Conservation (phyloP, 768 basidiomycete genomes). For the Strobilomyces confusus region DNA sequence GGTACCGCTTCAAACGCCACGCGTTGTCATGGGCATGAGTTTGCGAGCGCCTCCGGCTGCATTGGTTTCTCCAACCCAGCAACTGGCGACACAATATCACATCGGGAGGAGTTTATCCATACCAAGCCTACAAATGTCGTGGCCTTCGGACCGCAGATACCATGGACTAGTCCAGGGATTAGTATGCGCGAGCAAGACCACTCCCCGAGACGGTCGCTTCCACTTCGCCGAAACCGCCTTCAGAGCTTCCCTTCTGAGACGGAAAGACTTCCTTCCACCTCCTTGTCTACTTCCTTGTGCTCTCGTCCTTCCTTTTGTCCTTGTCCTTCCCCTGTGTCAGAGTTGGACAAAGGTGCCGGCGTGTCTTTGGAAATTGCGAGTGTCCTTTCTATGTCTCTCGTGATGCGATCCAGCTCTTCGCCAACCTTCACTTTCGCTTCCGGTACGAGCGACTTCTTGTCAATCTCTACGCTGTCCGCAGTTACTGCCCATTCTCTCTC, state of each 20-base stretch:
- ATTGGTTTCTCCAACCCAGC: neutral
- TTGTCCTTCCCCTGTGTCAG: neutral
- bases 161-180: neutral
- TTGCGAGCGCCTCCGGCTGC: neutral
- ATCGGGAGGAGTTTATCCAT: too few relatives aligned
- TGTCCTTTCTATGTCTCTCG: constrained; percentile 19
- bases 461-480: constrained; percentile 23
- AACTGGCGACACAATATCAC: too few relatives aligned
- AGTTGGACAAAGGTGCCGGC: neutral
- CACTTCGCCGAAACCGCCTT: neutral
- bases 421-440: constrained; percentile 5
- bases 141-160: neutral
- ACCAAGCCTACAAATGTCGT: too few relatives aligned
- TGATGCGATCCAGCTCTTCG: constrained; percentile 28
- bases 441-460: constrained; percentile 1
- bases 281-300: neutral
- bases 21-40: neutral
- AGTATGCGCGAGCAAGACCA: neutral
- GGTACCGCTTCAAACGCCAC: neutral
- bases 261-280: neutral
- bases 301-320: neutral
- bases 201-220: neutral
- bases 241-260: constrained; percentile 4
- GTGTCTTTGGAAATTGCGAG: constrained; percentile 16
- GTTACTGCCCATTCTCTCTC: constrained; percentile 54